A percentile compares a stretch with the other conserved stretches of the same genome.
Conservation (phyloP, 306 rosid genomes). For the Vigna mungo region DNA sequence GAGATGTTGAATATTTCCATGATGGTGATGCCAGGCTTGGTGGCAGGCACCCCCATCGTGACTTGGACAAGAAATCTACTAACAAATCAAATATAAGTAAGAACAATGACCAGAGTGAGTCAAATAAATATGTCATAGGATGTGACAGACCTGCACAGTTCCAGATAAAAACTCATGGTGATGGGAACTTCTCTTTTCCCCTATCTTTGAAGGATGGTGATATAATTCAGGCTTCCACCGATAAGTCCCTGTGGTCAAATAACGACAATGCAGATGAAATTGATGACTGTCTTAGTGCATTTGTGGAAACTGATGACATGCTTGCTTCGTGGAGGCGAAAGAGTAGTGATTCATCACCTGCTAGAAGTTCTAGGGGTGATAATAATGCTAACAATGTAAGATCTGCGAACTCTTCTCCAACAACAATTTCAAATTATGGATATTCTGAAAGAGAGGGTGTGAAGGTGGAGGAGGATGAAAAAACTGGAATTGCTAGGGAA, state of each 20-base stretch:
- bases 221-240: conserved; percentile 57
- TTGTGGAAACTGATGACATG: conserved; percentile 60
- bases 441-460: conserved; percentile 71
- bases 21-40: conserved; percentile 68
- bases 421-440: conserved; percentile 77
- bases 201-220: conserved; percentile 65
- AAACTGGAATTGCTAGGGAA: conserved; percentile 59
- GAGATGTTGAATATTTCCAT: conserved; percentile 67
- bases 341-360: conserved; percentile 76
- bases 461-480: conserved; percentile 71
- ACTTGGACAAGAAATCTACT: conserved; percentile 55
- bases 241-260: conserved; percentile 70
- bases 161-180: conserved; percentile 59
- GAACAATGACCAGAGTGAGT: conserved; percentile 57
- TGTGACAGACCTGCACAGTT: conserved; percentile 45
- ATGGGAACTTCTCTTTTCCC: conserved; percentile 83
- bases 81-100: conserved; percentile 57
- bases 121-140: conserved; percentile 63
- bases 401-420: conserved; percentile 73
- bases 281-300: conserved; percentile 58
- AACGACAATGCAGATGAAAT: conserved; percentile 65
- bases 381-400: conserved; percentile 58
- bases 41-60: conserved; percentile 57
- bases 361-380: conserved; percentile 67
- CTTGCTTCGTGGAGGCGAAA: conserved; percentile 68